A percentile compares a stretch with the other conserved stretches of the same genome.
Evolutionary conservation across 2,329 filamentous ascomycete species (phyloP).

Genomic region (Venturia effusa): DNA sequence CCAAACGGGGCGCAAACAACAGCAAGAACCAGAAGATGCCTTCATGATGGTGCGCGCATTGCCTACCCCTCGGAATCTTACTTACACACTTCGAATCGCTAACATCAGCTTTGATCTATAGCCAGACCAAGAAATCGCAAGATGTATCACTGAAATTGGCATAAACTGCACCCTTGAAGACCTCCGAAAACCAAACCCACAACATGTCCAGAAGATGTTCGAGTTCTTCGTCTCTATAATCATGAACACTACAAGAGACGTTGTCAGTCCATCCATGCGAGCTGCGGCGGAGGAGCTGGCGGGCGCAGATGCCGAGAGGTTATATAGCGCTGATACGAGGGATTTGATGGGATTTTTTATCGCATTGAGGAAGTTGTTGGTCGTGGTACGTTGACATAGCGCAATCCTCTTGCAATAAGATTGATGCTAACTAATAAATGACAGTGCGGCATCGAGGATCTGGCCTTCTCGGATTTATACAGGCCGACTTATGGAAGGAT

Average conservation of each 20-base stretch:
- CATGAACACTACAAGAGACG: constrained; percentile 86
- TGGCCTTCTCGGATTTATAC: constrained; percentile 85
- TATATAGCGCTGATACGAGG: constrained; percentile 75
- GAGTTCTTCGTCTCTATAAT: constrained; percentile 95
- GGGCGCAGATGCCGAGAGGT: constrained; percentile 66
- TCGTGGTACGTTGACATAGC: constrained; percentile 38
- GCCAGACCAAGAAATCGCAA: constrained; percentile 73
- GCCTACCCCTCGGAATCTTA: neutral
- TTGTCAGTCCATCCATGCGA: constrained; percentile 89
- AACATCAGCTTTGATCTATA: constrained; percentile 21
- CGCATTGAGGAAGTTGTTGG: constrained; percentile 65
- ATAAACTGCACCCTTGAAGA: constrained; percentile 80
- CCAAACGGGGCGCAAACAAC: constrained; percentile 25
- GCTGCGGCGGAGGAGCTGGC: constrained; percentile 81
- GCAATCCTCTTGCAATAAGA: neutral
- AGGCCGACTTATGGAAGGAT: constrained; percentile 82
- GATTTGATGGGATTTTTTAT: constrained; percentile 96
- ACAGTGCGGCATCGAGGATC: constrained; percentile 83
- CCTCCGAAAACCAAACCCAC: constrained; percentile 84
- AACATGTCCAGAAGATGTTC: constrained; percentile 94
- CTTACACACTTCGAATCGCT: neutral
- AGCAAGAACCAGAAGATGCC: constrained; percentile 34
- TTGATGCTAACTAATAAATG: neutral
- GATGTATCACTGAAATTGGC: constrained; percentile 94
- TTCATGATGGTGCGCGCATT: constrained; percentile 38